These are phyloP conservation scores for Colletotrichum brevisporum DNA, from an alignment of 2,329 filamentous ascomycete species.

Conservation along the genomic window DNA sequence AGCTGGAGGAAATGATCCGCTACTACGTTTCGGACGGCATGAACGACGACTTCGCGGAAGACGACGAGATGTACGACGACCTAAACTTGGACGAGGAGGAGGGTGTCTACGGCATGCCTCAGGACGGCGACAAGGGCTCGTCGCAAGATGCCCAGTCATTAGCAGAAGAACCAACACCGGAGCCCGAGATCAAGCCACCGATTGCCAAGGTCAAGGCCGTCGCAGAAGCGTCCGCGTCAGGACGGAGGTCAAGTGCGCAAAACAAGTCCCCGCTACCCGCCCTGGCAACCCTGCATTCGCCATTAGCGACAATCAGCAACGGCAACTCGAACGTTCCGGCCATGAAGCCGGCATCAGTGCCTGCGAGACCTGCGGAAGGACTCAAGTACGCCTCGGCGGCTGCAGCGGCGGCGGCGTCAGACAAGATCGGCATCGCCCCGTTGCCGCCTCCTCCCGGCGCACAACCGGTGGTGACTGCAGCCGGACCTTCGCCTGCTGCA, in stretches of 20 bases:
- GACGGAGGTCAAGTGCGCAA: constrained; percentile 86
- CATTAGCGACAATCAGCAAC: constrained; percentile 73
- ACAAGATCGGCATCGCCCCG: constrained; percentile 91
- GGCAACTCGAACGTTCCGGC: constrained; percentile 67
- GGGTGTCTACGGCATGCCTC: constrained; percentile 83
- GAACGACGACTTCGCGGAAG: constrained; percentile 91
- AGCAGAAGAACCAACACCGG: constrained; percentile 81
- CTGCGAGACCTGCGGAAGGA: constrained; percentile 87
- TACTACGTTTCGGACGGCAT: constrained; percentile 95
- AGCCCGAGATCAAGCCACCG: constrained; percentile 67
- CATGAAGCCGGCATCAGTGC: constrained; percentile 95
- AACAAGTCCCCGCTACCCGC: constrained; percentile 95
- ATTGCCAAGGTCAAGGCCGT: constrained; percentile 51
- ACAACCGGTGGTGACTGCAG: constrained; percentile 54
- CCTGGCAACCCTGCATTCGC: constrained; percentile 88
- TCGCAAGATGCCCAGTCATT: constrained; percentile 95
- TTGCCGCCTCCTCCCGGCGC: constrained; percentile 88
- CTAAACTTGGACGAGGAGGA: constrained; percentile 94
- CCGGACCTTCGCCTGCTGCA: constrained; percentile 53
- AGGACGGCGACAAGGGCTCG: constrained; percentile 89
- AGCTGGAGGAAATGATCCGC: constrained; percentile 91
- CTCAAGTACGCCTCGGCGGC: constrained; percentile 98
- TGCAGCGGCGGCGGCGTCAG: constrained; percentile 90
- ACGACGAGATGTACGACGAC: constrained; percentile 96
- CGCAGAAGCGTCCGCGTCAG: constrained; percentile 67